Evolutionary conservation across 495 filamentous ascomycete genomes (phyloP).

Genomic region (Pseudotulostoma volvatum): DNA sequence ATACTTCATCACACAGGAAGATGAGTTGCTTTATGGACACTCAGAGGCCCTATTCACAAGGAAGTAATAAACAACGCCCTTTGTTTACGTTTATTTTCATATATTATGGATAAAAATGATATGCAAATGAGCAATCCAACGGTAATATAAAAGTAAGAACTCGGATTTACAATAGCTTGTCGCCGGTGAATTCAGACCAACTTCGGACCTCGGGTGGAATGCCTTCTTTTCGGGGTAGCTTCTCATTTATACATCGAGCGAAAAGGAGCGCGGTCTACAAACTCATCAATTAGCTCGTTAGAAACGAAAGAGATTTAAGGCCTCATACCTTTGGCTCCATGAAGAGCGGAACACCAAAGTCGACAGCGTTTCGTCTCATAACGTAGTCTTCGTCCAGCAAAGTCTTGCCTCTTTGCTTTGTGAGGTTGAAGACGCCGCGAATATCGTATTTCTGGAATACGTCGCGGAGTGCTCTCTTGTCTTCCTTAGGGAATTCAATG

Average conservation of each 20-base stretch:
- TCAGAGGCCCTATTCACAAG: conserved; percentile 3
- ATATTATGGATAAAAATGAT: conserved; percentile 7
- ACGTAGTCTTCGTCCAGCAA: conserved; percentile 90
- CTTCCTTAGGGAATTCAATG: conserved; percentile 91
- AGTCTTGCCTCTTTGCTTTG: conserved; percentile 65
- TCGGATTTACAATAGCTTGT: conserved; percentile 78
- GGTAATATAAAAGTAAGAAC: too few species aligned
- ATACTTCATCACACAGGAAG: too few species aligned
- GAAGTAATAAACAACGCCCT: neutral
- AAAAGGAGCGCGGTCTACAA: conserved; percentile 87
- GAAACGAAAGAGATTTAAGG: conserved; percentile 1
- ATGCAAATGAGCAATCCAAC: conserved; percentile 6
- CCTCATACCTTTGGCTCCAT: conserved; percentile 92
- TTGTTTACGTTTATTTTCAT: neutral
- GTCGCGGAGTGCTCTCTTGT: conserved; percentile 86
- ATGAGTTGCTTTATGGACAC: too few species aligned
- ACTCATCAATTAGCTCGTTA: conserved; percentile 7
- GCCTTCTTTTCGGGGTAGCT: conserved; percentile 66
- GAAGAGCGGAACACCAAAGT: conserved; percentile 94
- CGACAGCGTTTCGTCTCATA: conserved; percentile 94
- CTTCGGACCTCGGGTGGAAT: conserved; percentile 79
- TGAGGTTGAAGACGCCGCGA: conserved; percentile 89
- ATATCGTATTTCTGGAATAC: conserved; percentile 97
- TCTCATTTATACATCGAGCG: conserved; percentile 88
- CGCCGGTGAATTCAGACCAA: conserved; percentile 90